phyloP scores from a whole-genome alignment of 805 yeast genomes.

The Hyphopichia homilentoma region DNA sequence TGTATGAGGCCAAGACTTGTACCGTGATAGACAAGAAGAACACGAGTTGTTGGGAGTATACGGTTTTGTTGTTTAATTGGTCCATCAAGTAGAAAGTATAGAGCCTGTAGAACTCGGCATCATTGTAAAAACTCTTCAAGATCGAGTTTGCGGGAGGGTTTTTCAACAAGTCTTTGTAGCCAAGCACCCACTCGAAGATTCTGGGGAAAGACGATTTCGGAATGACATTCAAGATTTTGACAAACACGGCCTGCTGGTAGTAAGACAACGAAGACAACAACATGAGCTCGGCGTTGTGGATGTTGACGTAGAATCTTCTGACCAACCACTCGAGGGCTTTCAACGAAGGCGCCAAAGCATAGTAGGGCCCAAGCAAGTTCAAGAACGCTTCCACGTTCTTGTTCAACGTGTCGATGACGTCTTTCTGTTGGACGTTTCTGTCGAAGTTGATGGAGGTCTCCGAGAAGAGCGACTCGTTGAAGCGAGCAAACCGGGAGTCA shows the following conservation, averaged over 20 bases:
- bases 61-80: conserved; percentile 49
- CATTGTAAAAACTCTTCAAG: conserved; percentile 65
- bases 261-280: conserved; percentile 77
- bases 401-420: conserved; percentile 71
- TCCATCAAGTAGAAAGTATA: conserved; percentile 55
- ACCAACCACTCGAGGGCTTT: conserved; percentile 93
- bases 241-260: conserved; percentile 68
- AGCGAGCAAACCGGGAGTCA: conserved; percentile 72
- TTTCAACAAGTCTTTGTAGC: conserved; percentile 60
- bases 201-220: conserved; percentile 62
- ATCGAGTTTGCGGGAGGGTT: conserved; percentile 68
- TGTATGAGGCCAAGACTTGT: conserved; percentile 62
- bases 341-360: conserved; percentile 70
- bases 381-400: conserved; percentile 73
- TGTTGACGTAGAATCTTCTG: conserved; percentile 82
- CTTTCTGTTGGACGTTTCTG: conserved; percentile 75
- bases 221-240: conserved; percentile 71
- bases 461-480: conserved; percentile 71
- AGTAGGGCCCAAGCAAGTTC: conserved; percentile 68
- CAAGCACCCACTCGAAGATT: conserved; percentile 66
- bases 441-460: conserved; percentile 78
- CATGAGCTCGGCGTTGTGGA: conserved; percentile 71
- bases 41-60: conserved; percentile 67
- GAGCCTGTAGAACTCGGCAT: conserved; percentile 61
- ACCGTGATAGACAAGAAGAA: conserved; percentile 75